Base-by-base conservation (phyloP, 441 rosid genomes). In the Gossypium trilobum region DNA sequence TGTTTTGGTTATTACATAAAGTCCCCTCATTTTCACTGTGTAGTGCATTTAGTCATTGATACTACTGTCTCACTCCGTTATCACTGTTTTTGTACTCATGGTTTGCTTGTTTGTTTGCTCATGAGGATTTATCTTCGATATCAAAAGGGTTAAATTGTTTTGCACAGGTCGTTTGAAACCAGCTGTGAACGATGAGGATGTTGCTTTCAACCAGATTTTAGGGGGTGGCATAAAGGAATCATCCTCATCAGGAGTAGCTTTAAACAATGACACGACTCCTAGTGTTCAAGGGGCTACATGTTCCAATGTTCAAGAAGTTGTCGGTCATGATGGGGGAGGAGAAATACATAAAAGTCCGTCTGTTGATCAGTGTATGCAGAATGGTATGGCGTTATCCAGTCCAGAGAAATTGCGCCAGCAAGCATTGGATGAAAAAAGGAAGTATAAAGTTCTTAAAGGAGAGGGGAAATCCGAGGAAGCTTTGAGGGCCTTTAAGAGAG, bases 391-490 rank as follows among this genome's bases (percentile, higher is more conserved):
- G 27, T 80, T 86, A 51, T 36, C 73, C 42, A 87, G 81, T 76
- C 92, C 95, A 13, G 96, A 87, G 61, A 88, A 86, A 64, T 73
- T 95, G 81, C 92, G 91, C 19, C 86, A 81, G 63, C 88, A 73
- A 72, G 98, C 99, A n/a, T 71, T 83, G 39, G 91, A 92, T 71
- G 97, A 89, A 75, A 92, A 87, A 78, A 87, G 75, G 79, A 88
- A 77, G 79, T 83, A 89, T 61, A 95, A 81, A 82, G 62, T 76
- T 74, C 87, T 95, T 48, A 95, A 88, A 87, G 89, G 86, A 68
- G 83, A 88, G 79, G 95, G 95, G 68, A 92, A 91, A 76, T 81
- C 90, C 11, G 96, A 86, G 44, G 97, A 95, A 83, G 99, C 97
- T 71, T 42, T 92, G 50, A 89, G 78, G 79, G 92, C 98, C 33